Evolutionary conservation across 306 rosid genomes (phyloP).

Genomic region (Malus domestica): ASM211411v1 NC_041798.1:40795501-40796000

Average conservation of each 20-base stretch:
- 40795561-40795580: too few species aligned
- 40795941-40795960: slow-evolving; percentile 15
- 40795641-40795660: neutral
- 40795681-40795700: slow-evolving; percentile 16
- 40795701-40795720: slow-evolving; percentile 21
- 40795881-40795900: slow-evolving; percentile 38
- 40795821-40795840: slow-evolving; percentile 18
- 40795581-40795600: too few species aligned
- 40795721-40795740: neutral
- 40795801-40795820: slow-evolving; percentile 54
- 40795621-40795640: neutral
- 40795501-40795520: too few species aligned
- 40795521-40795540: too few species aligned
- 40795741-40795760: slow-evolving; percentile 18
- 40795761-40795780: neutral
- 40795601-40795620: too few species aligned
- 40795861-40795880: slow-evolving; percentile 21
- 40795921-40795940: slow-evolving; percentile 30
- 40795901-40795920: slow-evolving; percentile 57
- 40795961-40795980: neutral
- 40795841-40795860: slow-evolving; percentile 2
- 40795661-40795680: slow-evolving; percentile 24
- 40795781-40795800: neutral
- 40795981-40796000: neutral
- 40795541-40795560: too few species aligned